Evolutionary conservation across 2,329 filamentous ascomycete genomes (phyloP).

Genomic region (Achaetomium macrosporum): DNA sequence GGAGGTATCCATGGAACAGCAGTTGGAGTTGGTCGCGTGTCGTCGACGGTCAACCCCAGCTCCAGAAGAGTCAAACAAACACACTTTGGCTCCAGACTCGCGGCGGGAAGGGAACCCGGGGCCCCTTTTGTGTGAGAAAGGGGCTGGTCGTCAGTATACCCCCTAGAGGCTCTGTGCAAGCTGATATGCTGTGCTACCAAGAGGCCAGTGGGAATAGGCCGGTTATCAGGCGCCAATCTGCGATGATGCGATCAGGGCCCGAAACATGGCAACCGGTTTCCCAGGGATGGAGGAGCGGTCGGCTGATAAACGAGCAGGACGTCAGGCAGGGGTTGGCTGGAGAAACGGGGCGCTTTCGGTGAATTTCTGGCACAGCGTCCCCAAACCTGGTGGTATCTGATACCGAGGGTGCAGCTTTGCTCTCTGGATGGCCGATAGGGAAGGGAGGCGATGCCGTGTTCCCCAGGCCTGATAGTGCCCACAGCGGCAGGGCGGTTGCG

Average conservation of each 20-base stretch:
- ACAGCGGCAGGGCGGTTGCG: conserved; percentile 11
- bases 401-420: conserved; percentile 18
- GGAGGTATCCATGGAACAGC: conserved; percentile 22
- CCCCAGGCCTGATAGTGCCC: conserved; percentile 16
- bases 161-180: conserved; percentile 20
- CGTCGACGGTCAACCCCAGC: conserved; percentile 10
- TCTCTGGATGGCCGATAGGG: conserved; percentile 19
- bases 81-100: background rate
- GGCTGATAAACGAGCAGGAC: conserved; percentile 21
- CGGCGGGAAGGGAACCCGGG: conserved; percentile 6
- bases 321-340: conserved; percentile 13
- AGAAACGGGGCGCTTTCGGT: conserved; percentile 18
- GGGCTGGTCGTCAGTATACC: conserved; percentile 1
- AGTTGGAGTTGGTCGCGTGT: conserved; percentile 4
- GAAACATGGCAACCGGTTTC: conserved; percentile 18
- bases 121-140: conserved; percentile 12
- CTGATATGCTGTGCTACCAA: conserved; percentile 19
- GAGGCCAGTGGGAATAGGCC: background rate
- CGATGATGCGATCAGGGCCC: conserved; percentile 12
- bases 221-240: conserved; percentile 22
- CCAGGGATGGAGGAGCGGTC: conserved; percentile 9
- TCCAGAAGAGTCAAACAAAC: conserved; percentile 6
- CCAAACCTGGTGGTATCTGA: conserved; percentile 25
- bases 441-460: conserved; percentile 18
- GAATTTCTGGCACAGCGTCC: conserved; percentile 22